phyloP scores from a whole-genome alignment of 2,329 filamentous ascomycete species.

The Pseudofabraea citricarpa region DNA sequence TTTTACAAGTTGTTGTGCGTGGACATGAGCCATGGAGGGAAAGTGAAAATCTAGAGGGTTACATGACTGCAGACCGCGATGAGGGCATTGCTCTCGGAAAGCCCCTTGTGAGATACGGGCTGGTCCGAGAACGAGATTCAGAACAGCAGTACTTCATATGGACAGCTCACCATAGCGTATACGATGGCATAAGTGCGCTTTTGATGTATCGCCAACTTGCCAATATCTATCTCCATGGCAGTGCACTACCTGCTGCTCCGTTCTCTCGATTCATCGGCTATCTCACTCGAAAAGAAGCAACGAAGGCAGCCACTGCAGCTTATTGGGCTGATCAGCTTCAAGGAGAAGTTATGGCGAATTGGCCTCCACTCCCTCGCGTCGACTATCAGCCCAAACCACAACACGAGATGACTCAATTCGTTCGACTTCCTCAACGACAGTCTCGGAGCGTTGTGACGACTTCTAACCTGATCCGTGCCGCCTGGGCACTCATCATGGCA shows the following conservation, averaged over 20 bases:
- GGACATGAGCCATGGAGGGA: slow-evolving; percentile 1
- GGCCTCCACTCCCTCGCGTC: slow-evolving; percentile 7
- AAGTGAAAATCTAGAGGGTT: neutral
- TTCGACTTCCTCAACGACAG: neutral
- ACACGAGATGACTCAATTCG: slow-evolving; percentile 1
- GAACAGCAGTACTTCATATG: slow-evolving; percentile 33
- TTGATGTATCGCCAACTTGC: slow-evolving; percentile 2
- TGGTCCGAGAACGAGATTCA: slow-evolving; percentile 4
- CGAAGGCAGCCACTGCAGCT: slow-evolving; percentile 1
- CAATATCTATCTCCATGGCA: neutral
- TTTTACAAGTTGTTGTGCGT: slow-evolving; percentile 1
- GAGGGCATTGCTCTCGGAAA: slow-evolving; percentile 4
- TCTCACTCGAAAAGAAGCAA: slow-evolving; percentile 29
- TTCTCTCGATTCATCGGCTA: slow-evolving; percentile 36
- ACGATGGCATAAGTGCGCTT: slow-evolving; percentile 42
- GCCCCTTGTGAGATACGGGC: slow-evolving; percentile 4
- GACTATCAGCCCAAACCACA: slow-evolving; percentile 7
- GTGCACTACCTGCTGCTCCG: neutral
- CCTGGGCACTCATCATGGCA: slow-evolving; percentile 3
- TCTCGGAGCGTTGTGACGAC: slow-evolving; percentile 1
- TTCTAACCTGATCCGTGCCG: neutral
- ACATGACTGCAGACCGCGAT: neutral
- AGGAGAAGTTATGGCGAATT: slow-evolving; percentile 2
- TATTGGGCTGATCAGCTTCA: slow-evolving; percentile 8
- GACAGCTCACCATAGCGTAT: slow-evolving; percentile 46